These are phyloP conservation scores for Hyaloraphidium curvatum DNA, from an alignment of 192 early-diverging fungal species.

Conservation along the genomic window DNA sequence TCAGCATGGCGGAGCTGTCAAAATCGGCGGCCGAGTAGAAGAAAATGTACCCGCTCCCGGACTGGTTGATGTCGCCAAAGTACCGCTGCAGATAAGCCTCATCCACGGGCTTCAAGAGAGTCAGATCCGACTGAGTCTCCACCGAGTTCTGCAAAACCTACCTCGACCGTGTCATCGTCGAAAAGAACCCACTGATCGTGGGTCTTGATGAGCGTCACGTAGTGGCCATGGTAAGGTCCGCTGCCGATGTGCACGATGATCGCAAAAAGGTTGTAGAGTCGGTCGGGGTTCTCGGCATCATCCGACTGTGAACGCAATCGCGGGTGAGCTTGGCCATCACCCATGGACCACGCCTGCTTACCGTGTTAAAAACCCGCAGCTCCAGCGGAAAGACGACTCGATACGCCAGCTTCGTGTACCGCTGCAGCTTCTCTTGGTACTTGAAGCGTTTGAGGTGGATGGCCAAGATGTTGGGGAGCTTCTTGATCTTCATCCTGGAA, in stretches of 20 bases:
- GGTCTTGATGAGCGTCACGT: conserved; percentile 77
- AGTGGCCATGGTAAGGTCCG: conserved; percentile 91
- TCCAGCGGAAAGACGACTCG: conserved; percentile 88
- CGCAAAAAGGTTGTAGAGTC: conserved; percentile 72
- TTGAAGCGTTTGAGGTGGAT: conserved; percentile 97
- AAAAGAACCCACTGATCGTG: conserved; percentile 78
- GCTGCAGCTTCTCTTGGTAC: conserved; percentile 76
- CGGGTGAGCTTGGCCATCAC: background rate
- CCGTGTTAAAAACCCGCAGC: conserved; percentile 83
- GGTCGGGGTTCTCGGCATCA: conserved; percentile 62
- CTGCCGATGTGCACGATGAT: conserved; percentile 90
- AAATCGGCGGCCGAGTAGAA: no score
- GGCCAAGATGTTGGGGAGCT: conserved; percentile 80
- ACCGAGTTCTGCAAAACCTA: conserved; percentile 10
- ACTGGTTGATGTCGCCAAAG: conserved; percentile 23
- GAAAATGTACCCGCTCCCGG: conserved; percentile 30
- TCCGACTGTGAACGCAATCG: conserved; percentile 21
- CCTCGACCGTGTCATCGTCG: conserved; percentile 91
- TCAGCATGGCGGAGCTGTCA: no score
- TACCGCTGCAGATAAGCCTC: conserved; percentile 22
- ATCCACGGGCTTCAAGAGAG: conserved; percentile 13
- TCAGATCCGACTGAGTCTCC: no score
- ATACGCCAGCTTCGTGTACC: conserved; percentile 86
- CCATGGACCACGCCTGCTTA: conserved; percentile 10
- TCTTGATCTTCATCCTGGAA: conserved; percentile 81